Evolutionary conservation across 148 eudicot species (phyloP), one percentile per base, ranked within the genome.

Genomic region (Camellia sinensis): DNA sequence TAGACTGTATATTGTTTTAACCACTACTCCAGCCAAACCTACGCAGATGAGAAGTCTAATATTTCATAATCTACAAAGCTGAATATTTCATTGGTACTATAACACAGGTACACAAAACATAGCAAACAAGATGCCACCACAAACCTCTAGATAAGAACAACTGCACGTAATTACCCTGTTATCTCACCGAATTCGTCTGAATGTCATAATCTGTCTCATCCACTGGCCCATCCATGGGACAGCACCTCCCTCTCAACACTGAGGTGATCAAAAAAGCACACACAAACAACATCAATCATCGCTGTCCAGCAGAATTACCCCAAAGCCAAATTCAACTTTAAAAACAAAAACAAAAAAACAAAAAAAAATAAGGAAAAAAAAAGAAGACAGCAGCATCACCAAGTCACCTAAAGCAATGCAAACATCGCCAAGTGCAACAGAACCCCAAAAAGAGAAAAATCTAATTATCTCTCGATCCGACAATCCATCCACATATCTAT

Each of bases 171-270:
- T 81, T 79, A 83, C 82, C 82, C 75, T 64, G 76, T 57, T 56
- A 79, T 75, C 88, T 81, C 84, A 81, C 88, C 86, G 48, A 81
- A 78, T 78, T 73, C 9, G 78, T 56, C 77, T 56, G 81, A 56
- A 75, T 43, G 76, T 81, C 56, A 67, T 19, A 61, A 48, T 62
- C 67, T 15, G 67, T 54, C 71, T 83, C 84, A 48, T 71, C 78
- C 6, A 46, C 72, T 22, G 79, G 82, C 67, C 86, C 86, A 63
- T 80, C 78, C 80, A 77, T 80, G 70, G 52, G 68, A 64, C 50
- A 69, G 56, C 43, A 80, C 86, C 88, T 17, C 80, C 86, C 88
- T 17, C 80, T 77, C 84, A 80, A 78, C 10, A 86, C 62, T 44
- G 83, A 77, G 48, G 84, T 78, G 46, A 80, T 70, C 86, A 80